Evolutionary conservation across 148 eudicot genomes (phyloP).

Genomic region (Heliosperma pusillum): DNA sequence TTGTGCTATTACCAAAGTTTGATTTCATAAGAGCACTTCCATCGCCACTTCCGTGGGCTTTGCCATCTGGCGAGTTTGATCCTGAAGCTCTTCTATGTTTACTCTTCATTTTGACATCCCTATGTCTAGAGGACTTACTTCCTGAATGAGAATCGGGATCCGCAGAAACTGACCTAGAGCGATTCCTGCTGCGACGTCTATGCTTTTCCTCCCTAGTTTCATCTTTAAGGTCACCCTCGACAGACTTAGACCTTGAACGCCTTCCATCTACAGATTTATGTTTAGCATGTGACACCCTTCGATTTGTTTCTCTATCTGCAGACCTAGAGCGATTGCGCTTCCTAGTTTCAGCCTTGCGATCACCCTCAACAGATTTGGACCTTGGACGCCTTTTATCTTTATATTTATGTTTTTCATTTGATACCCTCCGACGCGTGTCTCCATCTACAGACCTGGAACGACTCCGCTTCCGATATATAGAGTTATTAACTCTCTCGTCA

Average conservation of each 20-base stretch:
- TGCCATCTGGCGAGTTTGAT: conserved; percentile 48
- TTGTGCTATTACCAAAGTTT: conserved; percentile 23
- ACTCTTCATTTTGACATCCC: conserved; percentile 38
- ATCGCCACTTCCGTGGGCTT: conserved; percentile 25
- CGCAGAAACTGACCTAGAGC: conserved; percentile 58
- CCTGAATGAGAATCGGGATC: conserved; percentile 42
- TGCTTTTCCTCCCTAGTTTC: conserved; percentile 43
- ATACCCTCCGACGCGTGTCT: conserved; percentile 30
- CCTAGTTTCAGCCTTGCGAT: conserved; percentile 31
- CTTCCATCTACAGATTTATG: conserved; percentile 41
- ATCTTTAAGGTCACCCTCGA: conserved; percentile 34
- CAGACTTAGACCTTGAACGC: conserved; percentile 49
- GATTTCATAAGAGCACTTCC: conserved; percentile 30
- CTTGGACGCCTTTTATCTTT: conserved; percentile 50
- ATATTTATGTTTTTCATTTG: conserved; percentile 38
- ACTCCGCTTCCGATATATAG: conserved; percentile 24
- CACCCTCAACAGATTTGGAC: conserved; percentile 45
- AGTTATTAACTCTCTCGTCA: conserved; percentile 22
- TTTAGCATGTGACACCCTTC: conserved; percentile 36
- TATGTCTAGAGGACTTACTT: conserved; percentile 37
- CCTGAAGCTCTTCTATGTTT: conserved; percentile 48
- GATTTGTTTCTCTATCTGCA: conserved; percentile 34
- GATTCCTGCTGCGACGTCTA: conserved; percentile 45
- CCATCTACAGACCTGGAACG: conserved; percentile 51
- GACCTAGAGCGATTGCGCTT: conserved; percentile 43